Base-by-base conservation (phyloP, 495 filamentous ascomycete genomes). In the Daldinia decipiens region DNA sequence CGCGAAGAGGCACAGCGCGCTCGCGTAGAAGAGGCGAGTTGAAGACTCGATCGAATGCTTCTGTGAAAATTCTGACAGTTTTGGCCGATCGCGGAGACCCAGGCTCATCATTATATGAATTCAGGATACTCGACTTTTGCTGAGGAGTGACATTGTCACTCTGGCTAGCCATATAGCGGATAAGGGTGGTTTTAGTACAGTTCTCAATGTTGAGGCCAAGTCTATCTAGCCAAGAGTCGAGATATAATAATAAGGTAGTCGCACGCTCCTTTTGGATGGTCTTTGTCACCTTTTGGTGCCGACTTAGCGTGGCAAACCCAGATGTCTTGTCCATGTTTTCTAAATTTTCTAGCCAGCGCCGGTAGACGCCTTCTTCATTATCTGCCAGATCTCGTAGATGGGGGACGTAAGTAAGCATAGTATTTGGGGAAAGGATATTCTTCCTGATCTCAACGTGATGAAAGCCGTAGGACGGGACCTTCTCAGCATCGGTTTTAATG, bases 391-490 rank as follows among this genome's bases (percentile, higher is more conserved):
- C 83, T 39, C 81, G 76, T 32, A 84, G 70, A 68, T 85, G 82
- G 7, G 83, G 83, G 5, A 83, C 79, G 60, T 83, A 85, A 36
- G 77, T 82, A 40, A 84, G 80, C 77, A 81, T 81, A 13, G 82
- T 82, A 68, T 85, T 82, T 0, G 82, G 80, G 1, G 82, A 79
- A 31, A 83, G 79, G 13, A 85, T 81, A 47, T 84, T 84, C 43
- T 81, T 84, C 64, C 66, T 76, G n/a, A 85, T 80, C 63, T 84
- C 82, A n/a, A 83, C 80, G 65, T 83, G 81, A 52, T 84, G 83
- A 54, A 83, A 84, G 26, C 78, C 65, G 61, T 85, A 85, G 7
- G 70, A 61, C 19, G 83, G 83, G 3, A 82, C 80, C 5, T 73
- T 71, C 12, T 79, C 79, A 47, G 71, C 77, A 56, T 81, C 73